Conservation (phyloP, 1,284 basidiomycete genomes). For the Papiliotrema laurentii region DNA sequence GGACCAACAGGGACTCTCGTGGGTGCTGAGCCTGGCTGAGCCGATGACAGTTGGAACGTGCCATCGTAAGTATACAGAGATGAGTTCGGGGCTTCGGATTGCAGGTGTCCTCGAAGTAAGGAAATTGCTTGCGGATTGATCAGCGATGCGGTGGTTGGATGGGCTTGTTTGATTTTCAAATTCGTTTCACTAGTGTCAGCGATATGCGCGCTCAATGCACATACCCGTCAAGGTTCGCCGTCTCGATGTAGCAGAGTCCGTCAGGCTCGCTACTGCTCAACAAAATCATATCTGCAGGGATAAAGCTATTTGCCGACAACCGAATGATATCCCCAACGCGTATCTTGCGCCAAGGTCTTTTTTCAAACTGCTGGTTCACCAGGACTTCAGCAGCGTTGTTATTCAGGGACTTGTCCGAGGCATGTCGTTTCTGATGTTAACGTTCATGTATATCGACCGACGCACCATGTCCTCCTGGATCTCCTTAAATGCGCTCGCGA, state of each 20-base stretch:
- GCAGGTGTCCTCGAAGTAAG: constrained; percentile 72
- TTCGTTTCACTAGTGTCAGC: constrained; percentile 75
- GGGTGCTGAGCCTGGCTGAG: constrained; percentile 36
- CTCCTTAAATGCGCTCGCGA: constrained; percentile 97
- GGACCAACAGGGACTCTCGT: constrained; percentile 87
- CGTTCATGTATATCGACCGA: not conserved
- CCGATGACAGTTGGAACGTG: constrained; percentile 59
- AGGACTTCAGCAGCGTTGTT: constrained; percentile 76
- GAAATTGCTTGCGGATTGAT: constrained; percentile 72
- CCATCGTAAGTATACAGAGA: constrained; percentile 94
- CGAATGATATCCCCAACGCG: constrained; percentile 89
- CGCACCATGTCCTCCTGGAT: constrained; percentile 79
- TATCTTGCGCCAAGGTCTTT: constrained; percentile 83
- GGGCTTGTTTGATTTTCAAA: constrained; percentile 96
- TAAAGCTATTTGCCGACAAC: constrained; percentile 86
- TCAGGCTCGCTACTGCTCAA: constrained; percentile 91
- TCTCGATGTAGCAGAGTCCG: constrained; percentile 95
- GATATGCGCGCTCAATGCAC: constrained; percentile 31
- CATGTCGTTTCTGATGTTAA: constrained; percentile 72
- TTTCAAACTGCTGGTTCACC: constrained; percentile 60
- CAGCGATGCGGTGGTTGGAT: constrained; percentile 70
- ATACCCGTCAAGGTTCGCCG: constrained; percentile 92
- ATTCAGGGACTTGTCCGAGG: constrained; percentile 90
- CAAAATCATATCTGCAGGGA: constrained; percentile 89
- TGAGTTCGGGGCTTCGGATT: constrained; percentile 96